Percentiles rank a stretch among this genome's conserved stretches.
These are phyloP conservation scores for Mikania micrantha DNA, from an alignment of 129 eudicot species.

Conservation along the genomic window DNA sequence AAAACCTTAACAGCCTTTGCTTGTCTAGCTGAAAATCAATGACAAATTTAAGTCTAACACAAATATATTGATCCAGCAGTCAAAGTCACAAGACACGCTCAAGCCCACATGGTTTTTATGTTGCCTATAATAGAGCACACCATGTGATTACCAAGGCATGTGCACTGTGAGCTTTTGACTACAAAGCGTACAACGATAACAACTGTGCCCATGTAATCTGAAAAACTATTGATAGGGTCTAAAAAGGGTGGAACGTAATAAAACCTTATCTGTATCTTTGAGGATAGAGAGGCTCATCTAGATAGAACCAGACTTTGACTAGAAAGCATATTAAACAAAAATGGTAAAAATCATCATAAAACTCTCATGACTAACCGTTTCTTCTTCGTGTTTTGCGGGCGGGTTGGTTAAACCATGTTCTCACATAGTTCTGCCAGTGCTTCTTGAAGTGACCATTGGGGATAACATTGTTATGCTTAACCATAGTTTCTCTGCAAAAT, in stretches of 20 bases:
- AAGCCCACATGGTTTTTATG: not conserved
- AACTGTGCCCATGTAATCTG: too few species aligned
- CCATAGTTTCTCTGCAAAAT: constrained; percentile 43
- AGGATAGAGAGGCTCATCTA: too few species aligned
- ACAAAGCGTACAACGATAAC: too few species aligned
- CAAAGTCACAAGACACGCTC: not conserved
- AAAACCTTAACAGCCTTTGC: constrained; percentile 68
- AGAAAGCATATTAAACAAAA: not conserved
- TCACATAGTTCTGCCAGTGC: constrained; percentile 88
- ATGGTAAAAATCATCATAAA: not conserved
- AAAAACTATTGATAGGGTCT: too few species aligned
- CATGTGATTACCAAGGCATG: not conserved
- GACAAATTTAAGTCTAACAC: not conserved
- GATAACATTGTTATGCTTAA: constrained; percentile 76
- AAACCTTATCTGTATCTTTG: too few species aligned
- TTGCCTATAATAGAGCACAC: not conserved
- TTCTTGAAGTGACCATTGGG: constrained; percentile 82
- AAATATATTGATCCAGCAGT: not conserved
- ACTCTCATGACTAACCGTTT: constrained; percentile 27
- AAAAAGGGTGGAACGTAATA: too few species aligned
- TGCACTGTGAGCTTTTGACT: not conserved
- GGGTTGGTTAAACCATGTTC: constrained; percentile 87
- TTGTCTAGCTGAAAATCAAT: constrained; percentile 49
- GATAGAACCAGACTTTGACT: too few species aligned
- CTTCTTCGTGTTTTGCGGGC: constrained; percentile 91